Evolutionary conservation across 176 grass and related monocot genomes (phyloP).

Genomic region (Zea luxurians): DNA sequence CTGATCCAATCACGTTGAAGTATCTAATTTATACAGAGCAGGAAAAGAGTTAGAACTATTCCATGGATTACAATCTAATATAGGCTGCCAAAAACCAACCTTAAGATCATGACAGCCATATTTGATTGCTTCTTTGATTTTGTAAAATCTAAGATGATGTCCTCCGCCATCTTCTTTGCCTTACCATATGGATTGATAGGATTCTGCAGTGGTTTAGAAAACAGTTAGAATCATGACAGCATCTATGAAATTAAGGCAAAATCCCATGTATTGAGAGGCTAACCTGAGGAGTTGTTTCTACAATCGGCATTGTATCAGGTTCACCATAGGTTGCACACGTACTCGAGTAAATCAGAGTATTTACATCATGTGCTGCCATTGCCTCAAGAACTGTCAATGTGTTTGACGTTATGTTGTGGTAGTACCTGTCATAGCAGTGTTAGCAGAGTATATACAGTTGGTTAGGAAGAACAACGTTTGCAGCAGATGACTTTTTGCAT

Average conservation of each 20-base stretch:
- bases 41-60: not conserved
- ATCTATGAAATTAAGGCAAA: not conserved
- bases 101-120: slow-evolving; percentile 98
- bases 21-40: slow-evolving; percentile 54
- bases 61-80: not conserved
- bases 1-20: slow-evolving; percentile 96
- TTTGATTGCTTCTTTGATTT: slow-evolving; percentile 70
- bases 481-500: not conserved
- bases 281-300: slow-evolving; percentile 91
- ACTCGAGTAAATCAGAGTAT: slow-evolving; percentile 93
- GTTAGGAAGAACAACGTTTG: not conserved
- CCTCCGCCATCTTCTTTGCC: slow-evolving; percentile 98
- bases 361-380: slow-evolving; percentile 82
- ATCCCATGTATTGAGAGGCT: slow-evolving; percentile 4
- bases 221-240: slow-evolving; percentile 5
- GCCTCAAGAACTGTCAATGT: slow-evolving; percentile 81
- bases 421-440: slow-evolving; percentile 69
- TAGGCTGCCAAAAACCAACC: slow-evolving; percentile 40
- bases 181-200: slow-evolving; percentile 98
- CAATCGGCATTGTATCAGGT: slow-evolving; percentile 93
- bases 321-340: slow-evolving; percentile 99
- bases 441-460: not conserved
- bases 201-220: slow-evolving; percentile 45
- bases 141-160: slow-evolving; percentile 96
- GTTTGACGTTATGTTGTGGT: slow-evolving; percentile 98